Evolutionary conservation across 352 stramenopile species (phyloP), one percentile per base, ranked within the genome.

Genomic region (Blastocystis sp.): DNA sequence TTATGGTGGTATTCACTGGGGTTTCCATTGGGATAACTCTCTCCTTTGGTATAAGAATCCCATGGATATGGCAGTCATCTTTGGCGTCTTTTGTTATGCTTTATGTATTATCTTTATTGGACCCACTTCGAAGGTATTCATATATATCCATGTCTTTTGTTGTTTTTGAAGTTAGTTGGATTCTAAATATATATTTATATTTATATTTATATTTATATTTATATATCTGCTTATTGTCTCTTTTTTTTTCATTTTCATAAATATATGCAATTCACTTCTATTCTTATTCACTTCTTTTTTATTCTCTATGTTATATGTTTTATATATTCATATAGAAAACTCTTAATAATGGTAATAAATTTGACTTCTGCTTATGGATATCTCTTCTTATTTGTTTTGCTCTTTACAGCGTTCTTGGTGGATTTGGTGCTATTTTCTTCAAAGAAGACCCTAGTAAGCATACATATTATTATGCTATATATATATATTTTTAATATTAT

Each of bases 361-460:
- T n/a, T n/a, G n/a, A n/a, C n/a, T n/a, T n/a, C n/a, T n/a, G n/a
- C n/a, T n/a, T n/a, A n/a, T n/a, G n/a, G n/a, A n/a, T n/a, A n/a
- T n/a, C n/a, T n/a, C n/a, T n/a, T n/a, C n/a, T n/a, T n/a, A n/a
- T n/a, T n/a, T n/a, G n/a, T n/a, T n/a, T n/a, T n/a, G n/a, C n/a
- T n/a, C n/a, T n/a, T n/a, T 59, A 59, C 49, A 59, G 46, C 36
- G 46, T 40, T 10, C 37, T 59, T 11, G 49, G 49, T 18, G 49
- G 46, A 21, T 30, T 59, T 0, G 49, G 49, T 18, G 49, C 49
- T 0, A 55, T 59, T 19, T 45, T 25, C 30, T 59, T 49, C 35
- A 36, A 16, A 18, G 49, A 25, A 18, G 49, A 44, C 27, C 49
- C 49, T 9, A 37, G 43, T 52, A 25, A 10, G n/a, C n/a, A n/a